Conservation (phyloP, 257 asterid genomes). For the Leonotis leonurus region DNA sequence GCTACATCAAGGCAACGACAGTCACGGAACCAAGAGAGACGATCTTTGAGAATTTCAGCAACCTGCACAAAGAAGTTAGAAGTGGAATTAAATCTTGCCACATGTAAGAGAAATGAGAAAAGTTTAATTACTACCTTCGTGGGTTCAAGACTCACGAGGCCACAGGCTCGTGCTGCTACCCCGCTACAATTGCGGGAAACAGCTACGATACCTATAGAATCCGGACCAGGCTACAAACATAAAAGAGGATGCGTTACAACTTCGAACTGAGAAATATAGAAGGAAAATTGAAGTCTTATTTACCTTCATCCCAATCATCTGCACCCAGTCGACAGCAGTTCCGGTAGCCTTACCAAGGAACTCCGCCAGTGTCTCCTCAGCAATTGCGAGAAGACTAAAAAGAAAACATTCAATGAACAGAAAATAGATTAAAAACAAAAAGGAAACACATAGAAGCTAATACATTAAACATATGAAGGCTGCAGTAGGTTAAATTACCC, state of each 20-base stretch:
- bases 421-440: too few relatives aligned
- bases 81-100: background rate
- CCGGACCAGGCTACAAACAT: slow-evolving; percentile 96
- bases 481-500: slow-evolving; percentile 41
- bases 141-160: slow-evolving; percentile 99
- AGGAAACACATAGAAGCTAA: too few relatives aligned
- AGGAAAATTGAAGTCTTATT: background rate
- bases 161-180: slow-evolving; percentile 99
- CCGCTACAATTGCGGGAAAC: slow-evolving; percentile 94
- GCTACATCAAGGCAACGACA: slow-evolving; percentile 77
- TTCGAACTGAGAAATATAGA: background rate
- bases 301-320: slow-evolving; percentile 99
- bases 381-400: slow-evolving; percentile 81
- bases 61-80: slow-evolving; percentile 38
- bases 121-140: slow-evolving; percentile 50
- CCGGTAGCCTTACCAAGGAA: slow-evolving; percentile 99
- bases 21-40: slow-evolving; percentile 88
- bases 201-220: slow-evolving; percentile 94
- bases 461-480: background rate
- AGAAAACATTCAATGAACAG: background rate
- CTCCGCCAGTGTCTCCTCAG: slow-evolving; percentile 99
- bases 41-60: slow-evolving; percentile 94
- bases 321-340: slow-evolving; percentile 99
- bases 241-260: background rate
- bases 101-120: background rate